phyloP scores from a whole-genome alignment of 352 stramenopile genomes.

The Phytopythium aichiense region DNA sequence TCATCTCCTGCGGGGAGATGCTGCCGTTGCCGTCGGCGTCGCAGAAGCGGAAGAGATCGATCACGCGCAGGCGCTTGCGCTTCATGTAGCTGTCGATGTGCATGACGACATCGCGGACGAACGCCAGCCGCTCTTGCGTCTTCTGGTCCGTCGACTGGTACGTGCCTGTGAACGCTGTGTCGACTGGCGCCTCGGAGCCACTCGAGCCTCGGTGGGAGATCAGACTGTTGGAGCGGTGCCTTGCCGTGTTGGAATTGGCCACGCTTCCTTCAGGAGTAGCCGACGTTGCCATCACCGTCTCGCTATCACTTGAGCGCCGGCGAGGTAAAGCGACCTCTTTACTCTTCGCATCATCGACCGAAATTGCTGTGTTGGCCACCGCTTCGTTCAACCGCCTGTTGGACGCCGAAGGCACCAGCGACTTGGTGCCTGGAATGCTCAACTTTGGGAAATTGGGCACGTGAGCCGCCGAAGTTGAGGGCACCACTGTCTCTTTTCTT shows the following conservation, averaged over 20 bases:
- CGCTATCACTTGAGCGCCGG: background rate
- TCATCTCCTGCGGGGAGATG: conserved; percentile 77
- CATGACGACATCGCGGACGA: conserved; percentile 74
- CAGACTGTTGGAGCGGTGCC: background rate
- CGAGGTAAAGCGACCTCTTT: background rate
- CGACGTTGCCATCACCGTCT: background rate
- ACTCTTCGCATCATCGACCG: conserved; percentile 8
- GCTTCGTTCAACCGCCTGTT: conserved; percentile 20
- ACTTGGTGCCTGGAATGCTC: conserved; percentile 43
- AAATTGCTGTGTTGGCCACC: background rate
- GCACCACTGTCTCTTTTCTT: background rate
- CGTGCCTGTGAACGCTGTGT: conserved; percentile 38
- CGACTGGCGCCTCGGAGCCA: conserved; percentile 13
- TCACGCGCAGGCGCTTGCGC: conserved; percentile 76
- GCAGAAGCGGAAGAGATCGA: conserved; percentile 85
- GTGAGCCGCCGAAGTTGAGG: conserved; percentile 6
- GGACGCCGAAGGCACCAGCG: conserved; percentile 20
- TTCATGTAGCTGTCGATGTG: conserved; percentile 85
- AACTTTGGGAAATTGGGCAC: conserved; percentile 51
- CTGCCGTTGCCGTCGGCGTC: conserved; percentile 75
- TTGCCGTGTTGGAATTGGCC: background rate
- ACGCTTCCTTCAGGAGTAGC: background rate
- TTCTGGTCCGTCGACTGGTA: conserved; percentile 70
- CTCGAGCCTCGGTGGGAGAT: background rate
- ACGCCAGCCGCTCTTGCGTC: conserved; percentile 56